Evolutionary conservation across 345 rosid genomes (phyloP).

Genomic region (Balakata baccata): DNA sequence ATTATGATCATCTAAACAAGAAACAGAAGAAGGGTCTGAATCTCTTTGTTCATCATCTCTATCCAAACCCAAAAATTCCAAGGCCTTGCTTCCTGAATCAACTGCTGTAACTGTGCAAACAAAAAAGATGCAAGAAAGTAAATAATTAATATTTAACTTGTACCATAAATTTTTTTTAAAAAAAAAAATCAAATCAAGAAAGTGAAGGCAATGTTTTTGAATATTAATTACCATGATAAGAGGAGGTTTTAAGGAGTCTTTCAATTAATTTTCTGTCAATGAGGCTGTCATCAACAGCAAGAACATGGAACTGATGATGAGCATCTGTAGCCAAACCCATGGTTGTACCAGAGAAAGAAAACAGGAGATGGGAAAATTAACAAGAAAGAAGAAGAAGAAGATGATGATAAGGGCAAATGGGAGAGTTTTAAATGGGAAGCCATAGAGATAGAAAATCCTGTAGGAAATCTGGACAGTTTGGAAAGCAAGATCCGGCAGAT

Average conservation of each 20-base stretch:
- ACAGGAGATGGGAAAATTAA: too few species aligned
- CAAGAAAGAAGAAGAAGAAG: neutral
- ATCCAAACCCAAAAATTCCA: slow-evolving; percentile 71
- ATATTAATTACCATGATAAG: slow-evolving; percentile 59
- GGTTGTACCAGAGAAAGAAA: neutral
- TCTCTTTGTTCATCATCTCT: slow-evolving; percentile 24
- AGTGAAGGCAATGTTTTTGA: too few species aligned
- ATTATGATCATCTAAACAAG: slow-evolving; percentile 26
- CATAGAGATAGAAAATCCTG: slow-evolving; percentile 26
- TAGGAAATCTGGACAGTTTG: slow-evolving; percentile 53
- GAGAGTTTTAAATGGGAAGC: slow-evolving; percentile 31
- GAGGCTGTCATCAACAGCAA: slow-evolving; percentile 87
- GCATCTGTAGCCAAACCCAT: slow-evolving; percentile 25
- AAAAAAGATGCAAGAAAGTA: neutral
- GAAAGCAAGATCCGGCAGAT: slow-evolving; percentile 62
- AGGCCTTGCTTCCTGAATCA: slow-evolving; percentile 86
- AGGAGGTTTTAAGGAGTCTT: slow-evolving; percentile 78
- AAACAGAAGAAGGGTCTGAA: slow-evolving; percentile 15
- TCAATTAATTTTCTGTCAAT: slow-evolving; percentile 82
- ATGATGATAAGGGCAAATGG: neutral
- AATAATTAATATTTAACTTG: neutral
- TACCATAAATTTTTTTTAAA: too few species aligned
- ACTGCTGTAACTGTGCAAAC: slow-evolving; percentile 68
- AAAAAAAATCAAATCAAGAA: too few species aligned
- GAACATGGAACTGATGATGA: slow-evolving; percentile 70